A percentile compares a stretch with the other conserved stretches of the same genome.
Conservation (phyloP, 225 moss, liverwort and hornwort genomes). For the Physcomitrellopsis africana region DNA sequence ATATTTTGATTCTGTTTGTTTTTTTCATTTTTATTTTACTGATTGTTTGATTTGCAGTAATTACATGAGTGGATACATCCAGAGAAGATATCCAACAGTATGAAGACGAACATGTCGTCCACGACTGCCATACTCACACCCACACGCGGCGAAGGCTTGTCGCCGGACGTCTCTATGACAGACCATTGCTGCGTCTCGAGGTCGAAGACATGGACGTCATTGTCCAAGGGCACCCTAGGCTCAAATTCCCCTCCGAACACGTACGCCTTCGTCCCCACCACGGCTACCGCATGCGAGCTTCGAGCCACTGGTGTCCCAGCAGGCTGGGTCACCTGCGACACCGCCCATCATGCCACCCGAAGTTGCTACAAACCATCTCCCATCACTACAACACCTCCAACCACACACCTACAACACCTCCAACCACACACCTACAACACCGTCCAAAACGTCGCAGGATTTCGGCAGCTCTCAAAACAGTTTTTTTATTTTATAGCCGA, state of each 20-base stretch:
- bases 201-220: conserved; percentile 77
- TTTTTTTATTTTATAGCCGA: background rate
- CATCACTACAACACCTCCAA: background rate
- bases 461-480: background rate
- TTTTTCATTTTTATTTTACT: no score
- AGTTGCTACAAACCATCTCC: background rate
- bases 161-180: conserved; percentile 58
- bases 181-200: conserved; percentile 67
- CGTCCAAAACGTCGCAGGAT: background rate
- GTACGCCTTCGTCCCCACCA: conserved; percentile 73
- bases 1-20: no score
- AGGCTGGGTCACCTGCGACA: conserved; percentile 72
- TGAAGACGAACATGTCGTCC: conserved; percentile 27
- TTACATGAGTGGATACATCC: no score
- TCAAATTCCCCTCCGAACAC: conserved; percentile 90
- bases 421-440: background rate
- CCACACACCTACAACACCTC: background rate
- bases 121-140: conserved; percentile 85
- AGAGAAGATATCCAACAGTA: no score
- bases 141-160: conserved; percentile 73
- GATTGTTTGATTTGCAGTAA: no score
- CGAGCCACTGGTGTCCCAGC: conserved; percentile 71
- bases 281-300: conserved; percentile 85
- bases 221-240: conserved; percentile 85
- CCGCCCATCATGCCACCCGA: background rate